Evolutionary conservation across 2,329 filamentous ascomycete genomes (phyloP), one percentile per base, ranked within the genome.

Genomic region (Calycina herbarum): DNA sequence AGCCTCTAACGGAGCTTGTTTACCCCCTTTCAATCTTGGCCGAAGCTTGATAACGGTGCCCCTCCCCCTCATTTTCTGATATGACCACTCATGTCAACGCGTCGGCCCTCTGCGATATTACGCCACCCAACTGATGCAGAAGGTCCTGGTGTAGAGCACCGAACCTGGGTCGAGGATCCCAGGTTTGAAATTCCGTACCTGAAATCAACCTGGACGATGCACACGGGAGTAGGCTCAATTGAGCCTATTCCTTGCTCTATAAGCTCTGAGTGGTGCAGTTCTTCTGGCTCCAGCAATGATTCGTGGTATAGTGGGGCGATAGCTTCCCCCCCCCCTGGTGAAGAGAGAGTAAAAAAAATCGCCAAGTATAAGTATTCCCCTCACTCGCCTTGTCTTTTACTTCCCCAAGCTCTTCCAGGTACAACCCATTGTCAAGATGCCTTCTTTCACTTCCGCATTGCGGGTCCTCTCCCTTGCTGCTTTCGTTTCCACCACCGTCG

Each of bases 381-480:
- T 61, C 15, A 13, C n/a, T 24, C 63, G 42, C 63, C 20, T 57
- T 13, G 15, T 57, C 17, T 40, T 29, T 40, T 57, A 17, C 40
- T 51, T 51, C 24, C 38, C 27, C 24, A 56, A 45, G 51, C 40
- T 63, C 61, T 45, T 48, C 10, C 42, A 65, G 4, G 63, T 61
- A 24, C 38, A 58, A 24, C 40, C 56, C 31, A 24, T 35, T 42
- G 56, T 57, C 65, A 69, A 56, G 42, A 70, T 70, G 69, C 66
- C 67, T 59, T 64, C 60, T 48, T 45, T 68, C 15, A 31, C 29
- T 45, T 33, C 57, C 42, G 64, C 51, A 27, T 33, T 68, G 27
- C 69, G 65, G 58, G 35, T 64, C 35, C 66, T 70, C 62, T 68
- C 63, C 20, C 60, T 68, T 45, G 42, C 64, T 1, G 59, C 66